Base-by-base conservation (phyloP, 2,329 filamentous ascomycete species). In the Chrysoporthe puriensis region DNA sequence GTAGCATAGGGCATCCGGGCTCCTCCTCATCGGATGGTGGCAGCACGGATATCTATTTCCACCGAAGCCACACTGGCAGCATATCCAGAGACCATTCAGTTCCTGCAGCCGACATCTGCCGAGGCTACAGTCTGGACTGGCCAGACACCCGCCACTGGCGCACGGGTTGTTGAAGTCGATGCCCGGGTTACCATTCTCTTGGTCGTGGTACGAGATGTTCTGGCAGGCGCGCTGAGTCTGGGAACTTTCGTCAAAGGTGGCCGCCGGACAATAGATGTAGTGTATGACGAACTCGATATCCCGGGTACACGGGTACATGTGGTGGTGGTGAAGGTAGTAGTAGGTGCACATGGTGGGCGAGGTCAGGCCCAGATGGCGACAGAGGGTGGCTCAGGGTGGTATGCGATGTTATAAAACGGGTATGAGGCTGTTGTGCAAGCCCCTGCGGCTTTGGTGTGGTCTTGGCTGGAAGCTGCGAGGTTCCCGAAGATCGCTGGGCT, bases 291-390 rank as follows among this genome's bases (percentile, higher is more conserved):
- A 80, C 65, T 80, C 78, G 63, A 83, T 74, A 40, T 77, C 76
- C 8, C 78, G 78, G 18, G 71, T 71, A 71, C 83, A 85, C 6
- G 82, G 80, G 34, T 77, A 73, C 42, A 80, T 71, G 71, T 85
- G 84, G 72, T 86, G 84, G 73, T 84, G 80, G 72, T 86, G 84
- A 54, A 84, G 77, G 72, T 83, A 83, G 70, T 83, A 81, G 75
- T 81, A 82, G 69, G 77, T 80, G 71, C 84, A 86, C 85, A 86
- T 86, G 52, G 69, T 70, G 26, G 34, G 40, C 36, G 62, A 58
- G 63, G 54, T 62, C 16, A 50, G 65, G 4, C n/a, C 36, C 26
- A 14, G 32, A 48, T 11, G 42, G 40, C 14, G 32, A 60, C 44
- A 32, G 52, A 68, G 40, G 36, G 34, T 40, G 8, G 18, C 40